Base-by-base conservation (phyloP, 78 protist species). In the Creolimax fragrantissima region DNA sequence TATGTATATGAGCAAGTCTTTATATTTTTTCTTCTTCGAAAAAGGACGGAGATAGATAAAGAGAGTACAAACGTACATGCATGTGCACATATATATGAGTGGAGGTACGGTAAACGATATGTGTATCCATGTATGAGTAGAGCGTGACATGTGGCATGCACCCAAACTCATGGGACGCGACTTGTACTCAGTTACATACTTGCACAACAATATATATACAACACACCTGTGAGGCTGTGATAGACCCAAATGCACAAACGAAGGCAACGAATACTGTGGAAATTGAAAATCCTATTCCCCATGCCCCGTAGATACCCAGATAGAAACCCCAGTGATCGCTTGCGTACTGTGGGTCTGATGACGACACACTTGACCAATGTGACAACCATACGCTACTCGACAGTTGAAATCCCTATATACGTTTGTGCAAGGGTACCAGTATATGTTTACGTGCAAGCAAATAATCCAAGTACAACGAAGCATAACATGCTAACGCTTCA, bases 271-370 rank as follows among this genome's bases (percentile, higher is more conserved):
- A 2, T 17, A 74, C 17, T 35, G n/a, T 39, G 44, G 7, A 3
- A 3, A 90, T 2, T 41, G 92, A 37, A 35, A 42, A 3, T 3
- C 36, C 58, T 32, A 90, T 2, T 7, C 92, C 92, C 2, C 47
- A 39, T 35, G 35, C 88, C 45, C 88, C 88, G 35, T 91, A 91
- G 4, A 74, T 66, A 74, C 93, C 93, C 37, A 91, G 93, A 17
- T 83, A 91, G 24, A 2, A 2, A 3, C 92, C 86, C 42, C 45
- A 6, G 24, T 32, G 85, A 2, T 85, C 89, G 44, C 11, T 41
- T 45, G 44, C 6, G 24, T 4, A n/a, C 11, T 17, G 74, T 24
- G 44, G 91, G 81, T 89, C 42, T 5, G 41, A 41, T 43, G 45
- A 5, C 67, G 44, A 37, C 11, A 5, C 89, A 7, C 42, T 35